Percentiles rank a stretch among this genome's conserved stretches.
These are phyloP conservation scores for Cordyceps cicadae DNA, from an alignment of 2,329 filamentous ascomycete species.

Conservation along the genomic window DNA sequence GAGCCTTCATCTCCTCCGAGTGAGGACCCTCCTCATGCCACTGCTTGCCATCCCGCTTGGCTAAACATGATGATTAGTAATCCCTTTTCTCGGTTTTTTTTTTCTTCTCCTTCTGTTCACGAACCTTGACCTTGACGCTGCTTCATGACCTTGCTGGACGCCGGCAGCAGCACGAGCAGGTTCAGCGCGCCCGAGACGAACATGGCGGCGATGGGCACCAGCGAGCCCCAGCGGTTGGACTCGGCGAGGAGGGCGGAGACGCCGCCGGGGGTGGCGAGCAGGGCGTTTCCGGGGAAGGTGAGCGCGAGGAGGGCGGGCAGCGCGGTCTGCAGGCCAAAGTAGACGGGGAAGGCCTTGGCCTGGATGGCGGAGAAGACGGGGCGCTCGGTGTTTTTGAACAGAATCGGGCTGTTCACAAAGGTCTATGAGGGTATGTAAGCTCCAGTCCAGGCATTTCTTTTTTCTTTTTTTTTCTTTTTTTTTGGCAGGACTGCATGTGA, in stretches of 20 bases:
- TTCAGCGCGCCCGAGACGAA: conserved; percentile 67
- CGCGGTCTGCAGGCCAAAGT: conserved; percentile 75
- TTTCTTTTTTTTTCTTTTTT: no score
- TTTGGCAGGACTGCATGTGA: neutral
- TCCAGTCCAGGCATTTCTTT: neutral
- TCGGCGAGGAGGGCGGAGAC: conserved; percentile 50
- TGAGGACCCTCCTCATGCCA: conserved; percentile 72
- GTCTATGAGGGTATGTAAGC: conserved; percentile 39
- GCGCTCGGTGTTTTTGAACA: conserved; percentile 68
- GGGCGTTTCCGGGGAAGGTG: conserved; percentile 64
- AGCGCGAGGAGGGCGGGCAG: conserved; percentile 65
- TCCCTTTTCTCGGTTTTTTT: neutral
- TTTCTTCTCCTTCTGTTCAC: conserved; percentile 17
- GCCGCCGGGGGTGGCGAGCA: conserved; percentile 39
- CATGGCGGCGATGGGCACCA: conserved; percentile 62
- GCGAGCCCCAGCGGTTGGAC: conserved; percentile 53
- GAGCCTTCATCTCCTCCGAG: conserved; percentile 69
- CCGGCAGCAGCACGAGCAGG: conserved; percentile 61
- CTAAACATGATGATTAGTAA: conserved; percentile 29
- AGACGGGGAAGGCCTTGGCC: conserved; percentile 73
- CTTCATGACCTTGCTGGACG: conserved; percentile 65
- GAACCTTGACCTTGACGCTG: conserved; percentile 71
- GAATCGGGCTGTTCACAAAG: conserved; percentile 66
- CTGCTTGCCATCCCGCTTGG: conserved; percentile 83
- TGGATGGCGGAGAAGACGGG: conserved; percentile 77